These are phyloP conservation scores for Purpureocillium lavendulum DNA, from an alignment of 2,329 filamentous ascomycete genomes.

Conservation along the genomic window DNA sequence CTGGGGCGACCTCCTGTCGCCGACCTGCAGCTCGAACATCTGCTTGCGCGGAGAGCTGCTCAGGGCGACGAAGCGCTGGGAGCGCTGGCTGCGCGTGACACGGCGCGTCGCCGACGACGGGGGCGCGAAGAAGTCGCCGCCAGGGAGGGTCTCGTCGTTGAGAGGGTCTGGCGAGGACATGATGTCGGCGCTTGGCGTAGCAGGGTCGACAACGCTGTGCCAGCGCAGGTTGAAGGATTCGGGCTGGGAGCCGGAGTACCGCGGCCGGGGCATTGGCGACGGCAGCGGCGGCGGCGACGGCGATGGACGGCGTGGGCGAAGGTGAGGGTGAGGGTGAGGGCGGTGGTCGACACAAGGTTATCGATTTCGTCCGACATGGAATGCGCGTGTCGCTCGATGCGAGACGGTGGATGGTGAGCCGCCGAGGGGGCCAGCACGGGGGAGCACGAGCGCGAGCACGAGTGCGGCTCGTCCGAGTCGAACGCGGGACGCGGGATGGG, in stretches of 20 bases:
- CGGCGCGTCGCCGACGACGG: slow-evolving; percentile 30
- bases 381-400: too few relatives aligned
- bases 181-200: slow-evolving; percentile 30
- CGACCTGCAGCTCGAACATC: slow-evolving; percentile 48
- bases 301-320: background rate
- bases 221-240: slow-evolving; percentile 24
- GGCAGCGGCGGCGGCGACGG: background rate
- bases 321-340: too few relatives aligned
- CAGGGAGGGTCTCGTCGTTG: slow-evolving; percentile 28
- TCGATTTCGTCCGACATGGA: too few relatives aligned
- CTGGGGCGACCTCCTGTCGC: slow-evolving; percentile 40
- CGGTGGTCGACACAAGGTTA: too few relatives aligned
- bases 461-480: too few relatives aligned
- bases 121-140: slow-evolving; percentile 16
- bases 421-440: too few relatives aligned
- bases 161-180: slow-evolving; percentile 45
- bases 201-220: slow-evolving; percentile 25
- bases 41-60: slow-evolving; percentile 43
- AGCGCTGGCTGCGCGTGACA: slow-evolving; percentile 35
- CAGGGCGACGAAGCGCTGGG: slow-evolving; percentile 28
- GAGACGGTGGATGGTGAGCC: too few relatives aligned
- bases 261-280: slow-evolving; percentile 21
- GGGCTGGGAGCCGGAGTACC: slow-evolving; percentile 12
- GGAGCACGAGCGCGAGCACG: too few relatives aligned
- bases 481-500: too few relatives aligned